Base-by-base conservation (phyloP, 306 rosid species). In the Gleditsia sinensis region DNA sequence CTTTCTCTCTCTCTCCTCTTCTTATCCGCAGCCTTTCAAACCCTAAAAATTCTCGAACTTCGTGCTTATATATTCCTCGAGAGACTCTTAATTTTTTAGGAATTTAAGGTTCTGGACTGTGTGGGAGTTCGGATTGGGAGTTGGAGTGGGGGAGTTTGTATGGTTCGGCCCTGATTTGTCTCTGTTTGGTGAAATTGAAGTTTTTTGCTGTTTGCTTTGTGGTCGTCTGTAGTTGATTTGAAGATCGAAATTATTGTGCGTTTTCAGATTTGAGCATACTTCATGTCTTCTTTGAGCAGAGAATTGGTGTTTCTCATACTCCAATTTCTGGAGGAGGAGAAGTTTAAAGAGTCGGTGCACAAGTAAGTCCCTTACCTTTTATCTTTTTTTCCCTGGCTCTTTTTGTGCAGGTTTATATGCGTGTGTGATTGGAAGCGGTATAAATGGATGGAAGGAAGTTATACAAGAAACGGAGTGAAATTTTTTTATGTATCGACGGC, bases 291-390 rank as follows among this genome's bases (percentile, higher is more conserved):
- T 85, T 68, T 93, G 83, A 84, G 91, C 83, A 87, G 91, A 79
- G 98, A 93, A 87, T 79, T 93, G 89, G 96, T 90, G 82, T 87
- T 90, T 71, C 90, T 91, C 64, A 87, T 91, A 57, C 92, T 91
- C 72, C 97, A 91, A 76, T 91, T 91, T 83, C 88, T 91, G 46
- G 90, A 87, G 67, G 97, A 91, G 80, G 94, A 88, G 84, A 91
- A 88, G 77, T 91, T 85, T 69, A 82, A 83, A 56, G 94, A 84
- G 76, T 80, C 94, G 3, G 87, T 85, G 75, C 97, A 91, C 82
- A 85, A 48, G 97, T 91, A 54, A 85, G 84, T 32, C 7, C 23
- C 45, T 34, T 61, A 32, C 25, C 25, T 8, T 6, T 72, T 51
- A 46, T 5, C 25, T 20, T 8, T 6, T 72, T 51, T 55, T 5